Evolutionary conservation across 768 basidiomycete genomes (phyloP), one percentile per base, ranked within the genome.

Genomic region (Sistotremastrum niveocremeum): DNA sequence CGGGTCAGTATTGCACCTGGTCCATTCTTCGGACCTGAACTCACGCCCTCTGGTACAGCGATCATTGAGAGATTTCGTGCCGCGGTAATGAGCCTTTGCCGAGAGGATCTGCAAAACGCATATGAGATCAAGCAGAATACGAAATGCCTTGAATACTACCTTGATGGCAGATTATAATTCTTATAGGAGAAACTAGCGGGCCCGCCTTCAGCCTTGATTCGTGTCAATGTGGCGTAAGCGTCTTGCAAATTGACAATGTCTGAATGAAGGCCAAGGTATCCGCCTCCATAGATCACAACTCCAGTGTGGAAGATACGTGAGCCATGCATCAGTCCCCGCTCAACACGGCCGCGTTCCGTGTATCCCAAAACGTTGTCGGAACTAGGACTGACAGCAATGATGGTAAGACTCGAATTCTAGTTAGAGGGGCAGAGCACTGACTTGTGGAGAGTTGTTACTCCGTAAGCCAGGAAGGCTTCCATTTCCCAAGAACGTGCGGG

Each of bases 391-490:
- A 28, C 42, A 33, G 10, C 6, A 39, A 29, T 29, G 37, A 37
- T 28, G 43, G 20, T 33, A n/a, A 4, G 48, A 32, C 36, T 20
- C 33, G n/a, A 20, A 29, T 32, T 8, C 20, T 36, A 3, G 30
- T 39, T 5, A 39, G 10, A 44, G n/a, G 2, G n/a, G 30, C 30
- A 8, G 28, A 28, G 12, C 28, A 61, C 69, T 47, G 50, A 84
- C 81, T 84, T 85, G 65, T 84, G 83, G 47, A 84, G 52, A 2
- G 82, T 84, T 1, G 83, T 84, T 4, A 84, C 72, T 20, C 83
- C 83, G 52, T 81, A 84, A 0, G 81, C 78, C 32, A 85, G 68
- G 72, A 84, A 83, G 0, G 79, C 74, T 55, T 79, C 71, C 65
- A 81, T 66, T 54, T 84, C 81, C 81, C 82, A 85, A 7, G 80